Evolutionary conservation across 306 rosid species (phyloP).

Genomic region (Malus domestica): DNA sequence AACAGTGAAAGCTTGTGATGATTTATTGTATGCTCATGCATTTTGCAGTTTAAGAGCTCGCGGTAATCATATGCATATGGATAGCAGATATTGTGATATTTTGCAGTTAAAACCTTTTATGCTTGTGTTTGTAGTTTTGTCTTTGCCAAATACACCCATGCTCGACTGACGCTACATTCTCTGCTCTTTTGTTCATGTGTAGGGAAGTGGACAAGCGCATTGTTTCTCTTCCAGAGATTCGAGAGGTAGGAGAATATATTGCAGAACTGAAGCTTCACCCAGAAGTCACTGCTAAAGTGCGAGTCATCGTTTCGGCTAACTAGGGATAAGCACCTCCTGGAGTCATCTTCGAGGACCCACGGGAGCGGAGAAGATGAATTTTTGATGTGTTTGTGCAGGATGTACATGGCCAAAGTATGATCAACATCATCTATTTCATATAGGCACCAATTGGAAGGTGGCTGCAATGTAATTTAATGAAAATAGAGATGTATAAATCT

Average conservation of each 20-base stretch:
- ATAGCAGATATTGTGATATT: background rate
- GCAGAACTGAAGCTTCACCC: conserved; percentile 98
- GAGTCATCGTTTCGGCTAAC: conserved; percentile 65
- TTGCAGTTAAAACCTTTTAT: background rate
- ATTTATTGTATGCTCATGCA: background rate
- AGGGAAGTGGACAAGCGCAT: conserved; percentile 93
- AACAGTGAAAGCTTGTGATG: background rate
- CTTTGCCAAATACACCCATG: background rate
- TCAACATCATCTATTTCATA: background rate
- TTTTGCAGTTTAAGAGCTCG: background rate
- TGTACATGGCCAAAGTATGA: conserved; percentile 5
- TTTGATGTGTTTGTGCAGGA: background rate
- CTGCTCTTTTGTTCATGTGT: conserved; percentile 12
- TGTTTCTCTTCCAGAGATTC: conserved; percentile 77
- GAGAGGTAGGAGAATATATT: conserved; percentile 77
- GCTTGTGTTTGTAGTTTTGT: background rate
- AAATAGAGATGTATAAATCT: background rate
- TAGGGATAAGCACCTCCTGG: conserved; percentile 22
- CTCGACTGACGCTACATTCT: conserved; percentile 1
- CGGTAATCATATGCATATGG: no score
- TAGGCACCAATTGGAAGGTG: background rate
- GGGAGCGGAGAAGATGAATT: background rate
- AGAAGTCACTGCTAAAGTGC: conserved; percentile 79
- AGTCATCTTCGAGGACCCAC: background rate
- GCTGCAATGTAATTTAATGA: background rate